phyloP scores from a whole-genome alignment of 2,329 filamentous ascomycete species.

The Neofusicoccum ribis region DNA sequence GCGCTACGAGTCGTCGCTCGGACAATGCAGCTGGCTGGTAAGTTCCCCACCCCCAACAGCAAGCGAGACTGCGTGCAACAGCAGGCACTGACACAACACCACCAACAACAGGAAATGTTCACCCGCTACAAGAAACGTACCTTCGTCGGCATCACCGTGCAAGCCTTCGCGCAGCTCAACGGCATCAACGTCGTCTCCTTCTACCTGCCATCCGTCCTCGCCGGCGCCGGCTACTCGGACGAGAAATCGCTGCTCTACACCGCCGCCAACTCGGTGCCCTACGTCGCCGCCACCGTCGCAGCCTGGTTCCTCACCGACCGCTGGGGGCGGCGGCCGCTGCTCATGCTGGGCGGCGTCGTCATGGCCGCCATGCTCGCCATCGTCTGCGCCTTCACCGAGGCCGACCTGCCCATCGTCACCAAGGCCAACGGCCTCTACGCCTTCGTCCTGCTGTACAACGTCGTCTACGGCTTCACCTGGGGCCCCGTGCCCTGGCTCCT shows the following conservation, averaged over 20 bases:
- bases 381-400: constrained; percentile 43
- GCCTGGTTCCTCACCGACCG: constrained; percentile 44
- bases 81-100: no score
- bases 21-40: constrained; percentile 36
- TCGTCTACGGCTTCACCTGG: constrained; percentile 40
- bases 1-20: constrained; percentile 37
- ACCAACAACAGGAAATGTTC: constrained; percentile 40
- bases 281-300: constrained; percentile 41
- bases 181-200: constrained; percentile 49
- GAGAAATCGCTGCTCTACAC: constrained; percentile 46
- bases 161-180: constrained; percentile 76
- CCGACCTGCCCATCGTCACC: constrained; percentile 46
- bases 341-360: constrained; percentile 32
- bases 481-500: constrained; percentile 34
- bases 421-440: constrained; percentile 52
- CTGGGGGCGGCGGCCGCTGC: constrained; percentile 43
- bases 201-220: constrained; percentile 34
- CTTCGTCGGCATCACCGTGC: constrained; percentile 63
- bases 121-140: constrained; percentile 56
- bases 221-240: constrained; percentile 37
- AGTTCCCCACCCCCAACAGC: not conserved
- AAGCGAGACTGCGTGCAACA: no score
- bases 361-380: constrained; percentile 39
- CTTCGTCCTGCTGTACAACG: constrained; percentile 45
- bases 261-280: constrained; percentile 42